Conservation (phyloP, 441 rosid species). For the Metrosideros polymorpha region DNA sequence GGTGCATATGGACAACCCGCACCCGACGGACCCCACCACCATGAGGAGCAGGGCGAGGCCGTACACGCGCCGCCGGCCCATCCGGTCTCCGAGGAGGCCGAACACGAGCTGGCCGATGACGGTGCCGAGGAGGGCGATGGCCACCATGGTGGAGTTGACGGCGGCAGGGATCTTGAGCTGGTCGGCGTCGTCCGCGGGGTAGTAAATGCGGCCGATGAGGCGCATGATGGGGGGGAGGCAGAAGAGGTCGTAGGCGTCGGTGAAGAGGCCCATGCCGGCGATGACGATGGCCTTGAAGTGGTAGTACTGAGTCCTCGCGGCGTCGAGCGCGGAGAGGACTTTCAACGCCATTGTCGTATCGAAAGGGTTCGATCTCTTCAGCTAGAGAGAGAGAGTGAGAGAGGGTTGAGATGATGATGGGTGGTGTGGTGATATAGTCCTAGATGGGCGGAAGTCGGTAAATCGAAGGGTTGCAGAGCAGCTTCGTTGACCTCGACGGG, state of each 20-base stretch:
- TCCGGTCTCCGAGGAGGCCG: conserved; percentile 43
- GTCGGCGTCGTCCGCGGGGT: background rate
- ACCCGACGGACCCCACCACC: conserved; percentile 39
- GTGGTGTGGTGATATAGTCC: background rate
- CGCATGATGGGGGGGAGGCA: conserved; percentile 40
- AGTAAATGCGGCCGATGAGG: conserved; percentile 43
- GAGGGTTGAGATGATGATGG: background rate
- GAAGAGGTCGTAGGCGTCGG: conserved; percentile 57
- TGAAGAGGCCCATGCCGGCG: conserved; percentile 57
- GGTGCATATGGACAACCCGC: conserved; percentile 49
- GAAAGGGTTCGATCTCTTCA: background rate
- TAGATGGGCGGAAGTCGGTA: background rate
- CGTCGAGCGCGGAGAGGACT: conserved; percentile 36
- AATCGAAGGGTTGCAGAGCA: too few species aligned
- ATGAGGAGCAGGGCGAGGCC: conserved; percentile 42
- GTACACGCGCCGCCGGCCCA: conserved; percentile 46
- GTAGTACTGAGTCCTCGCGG: conserved; percentile 43
- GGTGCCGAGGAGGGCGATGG: conserved; percentile 43
- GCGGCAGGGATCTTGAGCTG: conserved; percentile 8
- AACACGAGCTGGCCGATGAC: conserved; percentile 34
- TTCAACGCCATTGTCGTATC: background rate
- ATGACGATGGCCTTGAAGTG: conserved; percentile 54
- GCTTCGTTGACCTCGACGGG: too few species aligned
- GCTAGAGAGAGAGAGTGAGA: background rate
- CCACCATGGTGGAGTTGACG: conserved; percentile 27